These are phyloP conservation scores for Termitomyces sp. DNA, from an alignment of 768 basidiomycete species.

Conservation along the genomic window DNA sequence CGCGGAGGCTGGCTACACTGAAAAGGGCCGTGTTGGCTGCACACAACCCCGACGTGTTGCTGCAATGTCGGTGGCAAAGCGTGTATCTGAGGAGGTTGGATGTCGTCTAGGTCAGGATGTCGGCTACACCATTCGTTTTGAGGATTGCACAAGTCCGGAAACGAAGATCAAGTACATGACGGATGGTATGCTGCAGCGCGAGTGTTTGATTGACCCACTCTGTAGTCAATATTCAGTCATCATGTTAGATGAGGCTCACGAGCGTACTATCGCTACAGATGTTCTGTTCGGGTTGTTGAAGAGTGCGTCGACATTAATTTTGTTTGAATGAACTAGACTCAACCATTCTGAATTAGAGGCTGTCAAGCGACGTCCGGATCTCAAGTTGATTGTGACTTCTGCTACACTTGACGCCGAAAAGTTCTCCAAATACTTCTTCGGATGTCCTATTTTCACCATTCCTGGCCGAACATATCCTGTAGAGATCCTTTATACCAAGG, in stretches of 20 bases:
- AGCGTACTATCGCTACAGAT: slow-evolving; percentile 97
- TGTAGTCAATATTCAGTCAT: slow-evolving; percentile 90
- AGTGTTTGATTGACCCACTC: slow-evolving; percentile 93
- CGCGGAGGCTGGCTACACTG: slow-evolving; percentile 90
- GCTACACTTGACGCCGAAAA: slow-evolving; percentile 99
- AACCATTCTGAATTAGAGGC: slow-evolving; percentile 57
- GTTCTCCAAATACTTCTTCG: slow-evolving; percentile 98
- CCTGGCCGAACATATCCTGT: slow-evolving; percentile 99
- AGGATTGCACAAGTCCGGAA: slow-evolving; percentile 98
- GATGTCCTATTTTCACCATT: slow-evolving; percentile 98
- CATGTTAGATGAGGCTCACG: slow-evolving; percentile 99
- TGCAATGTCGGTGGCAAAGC: slow-evolving; percentile 98
- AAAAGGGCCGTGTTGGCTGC: slow-evolving; percentile 88
- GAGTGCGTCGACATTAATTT: slow-evolving; percentile 40
- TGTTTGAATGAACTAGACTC: not conserved
- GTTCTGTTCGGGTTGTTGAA: slow-evolving; percentile 95
- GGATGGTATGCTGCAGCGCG: slow-evolving; percentile 98
- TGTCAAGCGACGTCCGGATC: slow-evolving; percentile 87
- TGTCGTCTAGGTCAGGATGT: slow-evolving; percentile 97
- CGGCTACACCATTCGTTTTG: slow-evolving; percentile 98
- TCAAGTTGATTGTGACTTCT: slow-evolving; percentile 97
- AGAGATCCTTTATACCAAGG: slow-evolving; percentile 97
- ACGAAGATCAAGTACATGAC: slow-evolving; percentile 99
- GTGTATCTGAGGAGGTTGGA: slow-evolving; percentile 97
- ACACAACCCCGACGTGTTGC: slow-evolving; percentile 99